phyloP scores from a whole-genome alignment of 208 protist species.

The Balamuthia mandrillaris region DNA sequence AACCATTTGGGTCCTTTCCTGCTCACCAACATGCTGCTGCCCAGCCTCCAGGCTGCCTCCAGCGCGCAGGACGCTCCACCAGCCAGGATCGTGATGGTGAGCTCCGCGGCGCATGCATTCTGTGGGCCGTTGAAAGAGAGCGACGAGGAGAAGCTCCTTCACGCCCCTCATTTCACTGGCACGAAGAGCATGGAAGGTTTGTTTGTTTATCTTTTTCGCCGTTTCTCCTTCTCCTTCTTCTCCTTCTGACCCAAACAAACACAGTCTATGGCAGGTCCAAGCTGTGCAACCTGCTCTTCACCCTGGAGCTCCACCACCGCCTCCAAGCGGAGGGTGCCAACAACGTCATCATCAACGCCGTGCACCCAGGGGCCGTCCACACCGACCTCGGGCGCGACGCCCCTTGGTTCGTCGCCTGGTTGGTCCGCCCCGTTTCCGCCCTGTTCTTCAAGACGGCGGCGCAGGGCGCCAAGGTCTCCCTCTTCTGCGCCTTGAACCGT shows the following conservation, averaged over 20 bases:
- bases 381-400: not conserved
- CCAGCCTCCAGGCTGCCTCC: not conserved
- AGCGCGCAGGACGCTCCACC: not conserved
- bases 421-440: not conserved
- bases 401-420: not conserved
- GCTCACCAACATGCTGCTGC: not conserved
- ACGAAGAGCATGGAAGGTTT: not conserved
- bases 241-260: not conserved
- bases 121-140: not conserved
- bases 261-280: not conserved
- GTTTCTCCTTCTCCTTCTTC: not conserved
- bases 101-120: not conserved
- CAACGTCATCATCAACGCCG: constrained; percentile 2
- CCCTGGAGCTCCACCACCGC: not conserved
- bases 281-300: constrained; percentile 29
- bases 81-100: not conserved
- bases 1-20: constrained; percentile 17
- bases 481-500: not conserved
- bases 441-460: constrained; percentile 3
- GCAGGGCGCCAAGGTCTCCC: not conserved
- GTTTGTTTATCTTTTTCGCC: not conserved
- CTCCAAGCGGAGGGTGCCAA: not conserved
- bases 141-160: not conserved
- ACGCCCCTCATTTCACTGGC: not conserved
- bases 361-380: not conserved